Evolutionary conservation across 305 asterid species (phyloP), one percentile per base, ranked within the genome.

Genomic region (Fraxinus floribunda): DNA sequence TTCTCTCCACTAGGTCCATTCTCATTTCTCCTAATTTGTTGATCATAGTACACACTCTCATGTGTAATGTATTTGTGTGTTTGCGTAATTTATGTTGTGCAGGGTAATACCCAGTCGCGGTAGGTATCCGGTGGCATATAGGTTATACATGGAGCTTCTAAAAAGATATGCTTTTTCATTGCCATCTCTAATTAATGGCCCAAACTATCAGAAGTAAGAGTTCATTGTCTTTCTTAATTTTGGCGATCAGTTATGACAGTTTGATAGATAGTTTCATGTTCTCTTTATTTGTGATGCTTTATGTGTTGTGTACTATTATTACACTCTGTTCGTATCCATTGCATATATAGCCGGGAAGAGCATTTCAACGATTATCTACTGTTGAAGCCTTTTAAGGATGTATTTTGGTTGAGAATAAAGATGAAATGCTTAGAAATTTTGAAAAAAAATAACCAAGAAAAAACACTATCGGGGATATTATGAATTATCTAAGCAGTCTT

Each of bases 71-170:
- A 57, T 57, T 57, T 4, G 5, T 52, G 64, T 16, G 80, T 68
- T 16, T 82, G 76, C 22, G 41, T 13, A 4, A 64, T 64, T 15
- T 30, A 30, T 80, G 22, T 81, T 82, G 30, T 82, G 88, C 94
- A 95, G 98, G 91, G 97, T 92, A 18, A 84, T 94, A 79, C 90
- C 97, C 15, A 75, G 82, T 68, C 92, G 99, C 72, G 90, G 91
- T 86, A 87, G 84, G 90, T 87, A 93, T 76, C 97, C 97, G 0
- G 94, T 78, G 77, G 97, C 97, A 0, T 95, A 92, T 81, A 91
- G 99, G 85, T 89, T 95, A 82, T 95, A 91, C 66, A 85, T 95
- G 94, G 99, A 95, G 89, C 92, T 95, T 78, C 82, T 95, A 26
- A 94, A 88, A 83, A 84, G 95, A 90, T 91, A 96, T 62, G 93